Evolutionary conservation across 257 asterid genomes (phyloP).

Genomic region (Nicotiana obtusifolia): DNA sequence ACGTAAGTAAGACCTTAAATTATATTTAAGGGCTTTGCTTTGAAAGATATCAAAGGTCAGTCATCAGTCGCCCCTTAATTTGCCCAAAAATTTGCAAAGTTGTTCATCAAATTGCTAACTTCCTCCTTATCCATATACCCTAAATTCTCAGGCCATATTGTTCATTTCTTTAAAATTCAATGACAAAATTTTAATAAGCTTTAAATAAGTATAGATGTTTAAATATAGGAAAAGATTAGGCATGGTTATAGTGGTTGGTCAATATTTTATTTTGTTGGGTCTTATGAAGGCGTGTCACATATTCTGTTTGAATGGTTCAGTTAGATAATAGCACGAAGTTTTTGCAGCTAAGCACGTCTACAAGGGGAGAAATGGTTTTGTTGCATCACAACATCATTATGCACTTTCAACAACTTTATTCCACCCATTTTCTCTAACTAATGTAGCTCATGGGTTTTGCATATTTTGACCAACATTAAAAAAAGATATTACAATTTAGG

Average conservation of each 20-base stretch:
- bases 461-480: conserved; percentile 8
- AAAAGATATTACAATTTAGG: neutral
- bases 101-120: conserved; percentile 28
- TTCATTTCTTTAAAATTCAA: neutral
- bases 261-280: conserved; percentile 10
- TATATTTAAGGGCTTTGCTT: neutral
- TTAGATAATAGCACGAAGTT: conserved; percentile 1
- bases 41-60: neutral
- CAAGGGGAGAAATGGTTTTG: conserved; percentile 20
- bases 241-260: conserved; percentile 23
- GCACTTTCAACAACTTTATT: conserved; percentile 41
- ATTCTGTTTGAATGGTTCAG: conserved; percentile 6
- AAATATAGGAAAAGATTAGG: neutral
- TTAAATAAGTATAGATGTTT: neutral
- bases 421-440: conserved; percentile 17
- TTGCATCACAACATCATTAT: conserved; percentile 32
- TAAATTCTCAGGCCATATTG: neutral
- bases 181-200: too few species aligned
- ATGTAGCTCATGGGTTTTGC: conserved; percentile 39
- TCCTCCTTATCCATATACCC: neutral
- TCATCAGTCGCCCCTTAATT: conserved; percentile 18
- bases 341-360: conserved; percentile 2
- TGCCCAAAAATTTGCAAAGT: conserved; percentile 27
- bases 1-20: conserved; percentile 18
- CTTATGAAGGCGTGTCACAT: neutral